A percentile compares a stretch with the other conserved stretches of the same genome.
These are phyloP conservation scores for Luzula sylvatica DNA, from an alignment of 176 grass and related monocot genomes.

Conservation along the genomic window DNA sequence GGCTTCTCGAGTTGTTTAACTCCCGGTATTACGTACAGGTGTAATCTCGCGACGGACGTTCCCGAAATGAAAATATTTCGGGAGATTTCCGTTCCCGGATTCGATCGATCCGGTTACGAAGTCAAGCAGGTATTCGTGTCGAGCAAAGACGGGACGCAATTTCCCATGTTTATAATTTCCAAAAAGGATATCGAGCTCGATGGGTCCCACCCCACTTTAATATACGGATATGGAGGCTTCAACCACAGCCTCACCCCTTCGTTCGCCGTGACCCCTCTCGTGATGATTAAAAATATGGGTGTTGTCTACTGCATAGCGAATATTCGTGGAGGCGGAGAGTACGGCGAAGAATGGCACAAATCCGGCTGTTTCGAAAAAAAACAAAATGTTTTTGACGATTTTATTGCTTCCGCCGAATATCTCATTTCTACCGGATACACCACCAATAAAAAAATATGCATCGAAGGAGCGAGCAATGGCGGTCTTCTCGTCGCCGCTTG, in stretches of 20 bases:
- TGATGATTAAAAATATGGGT: slow-evolving; percentile 62
- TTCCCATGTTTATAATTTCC: slow-evolving; percentile 90
- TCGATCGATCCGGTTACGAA: slow-evolving; percentile 61
- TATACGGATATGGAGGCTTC: slow-evolving; percentile 97
- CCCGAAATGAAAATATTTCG: slow-evolving; percentile 78
- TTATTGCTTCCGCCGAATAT: slow-evolving; percentile 61
- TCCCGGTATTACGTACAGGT: slow-evolving; percentile 75
- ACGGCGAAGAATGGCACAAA: slow-evolving; percentile 99
- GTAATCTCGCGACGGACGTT: slow-evolving; percentile 42
- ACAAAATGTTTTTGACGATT: slow-evolving; percentile 98
- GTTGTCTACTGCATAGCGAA: slow-evolving; percentile 70
- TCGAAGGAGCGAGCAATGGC: slow-evolving; percentile 95
- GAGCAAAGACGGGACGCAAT: slow-evolving; percentile 72
- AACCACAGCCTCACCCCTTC: slow-evolving; percentile 70
- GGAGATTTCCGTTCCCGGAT: slow-evolving; percentile 70
- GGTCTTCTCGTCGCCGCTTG: slow-evolving; percentile 93
- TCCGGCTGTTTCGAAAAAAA: slow-evolving; percentile 72
- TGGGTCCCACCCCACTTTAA: slow-evolving; percentile 63
- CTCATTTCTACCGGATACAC: slow-evolving; percentile 72
- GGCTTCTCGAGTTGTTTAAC: slow-evolving; percentile 86
- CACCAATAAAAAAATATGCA: slow-evolving; percentile 48
- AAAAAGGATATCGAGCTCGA: slow-evolving; percentile 64
- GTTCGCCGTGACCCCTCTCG: slow-evolving; percentile 60
- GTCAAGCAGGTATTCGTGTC: slow-evolving; percentile 80
- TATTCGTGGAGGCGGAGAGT: slow-evolving; percentile 90